Percentiles rank a stretch among this genome's conserved stretches.
Evolutionary conservation across 176 grass and related monocot genomes (phyloP).

Genomic region (Echinochloa phyllopogon): DNA sequence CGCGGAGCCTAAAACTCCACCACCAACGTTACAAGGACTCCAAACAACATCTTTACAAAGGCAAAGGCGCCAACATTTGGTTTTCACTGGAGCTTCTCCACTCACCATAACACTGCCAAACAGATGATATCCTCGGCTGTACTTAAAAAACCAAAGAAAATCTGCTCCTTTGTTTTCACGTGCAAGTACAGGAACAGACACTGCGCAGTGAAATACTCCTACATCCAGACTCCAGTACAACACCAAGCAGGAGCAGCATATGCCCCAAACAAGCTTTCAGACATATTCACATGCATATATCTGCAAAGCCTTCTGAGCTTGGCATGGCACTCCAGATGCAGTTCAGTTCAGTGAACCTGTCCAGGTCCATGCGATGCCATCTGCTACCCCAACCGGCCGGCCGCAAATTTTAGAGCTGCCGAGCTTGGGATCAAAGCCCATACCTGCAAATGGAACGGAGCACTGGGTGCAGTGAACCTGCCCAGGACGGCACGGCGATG

Average conservation of each 20-base stretch:
- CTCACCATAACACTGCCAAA: not conserved
- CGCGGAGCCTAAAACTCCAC: no score
- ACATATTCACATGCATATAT: not conserved
- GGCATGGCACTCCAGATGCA: no score
- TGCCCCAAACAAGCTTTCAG: not conserved
- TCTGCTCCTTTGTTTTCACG: not conserved
- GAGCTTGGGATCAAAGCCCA: not conserved
- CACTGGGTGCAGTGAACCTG: constrained; percentile 28
- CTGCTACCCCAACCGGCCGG: not conserved
- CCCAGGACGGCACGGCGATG: not conserved
- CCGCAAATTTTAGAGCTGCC: not conserved
- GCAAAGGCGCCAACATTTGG: no score
- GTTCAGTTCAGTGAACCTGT: not conserved
- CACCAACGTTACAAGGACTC: no score
- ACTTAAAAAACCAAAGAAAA: not conserved
- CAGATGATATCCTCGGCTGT: not conserved
- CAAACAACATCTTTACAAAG: no score
- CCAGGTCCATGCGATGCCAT: not conserved
- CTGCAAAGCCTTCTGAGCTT: not conserved
- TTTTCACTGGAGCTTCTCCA: no score
- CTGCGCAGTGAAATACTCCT: not conserved
- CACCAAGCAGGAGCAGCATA: not conserved
- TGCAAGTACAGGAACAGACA: not conserved
- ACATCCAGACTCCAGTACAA: no score
- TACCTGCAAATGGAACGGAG: not conserved